Percentiles rank a stretch among this genome's conserved stretches.
These are phyloP conservation scores for Drechslera avenae DNA, from an alignment of 2,329 filamentous ascomycete genomes.

Conservation along the genomic window DNA sequence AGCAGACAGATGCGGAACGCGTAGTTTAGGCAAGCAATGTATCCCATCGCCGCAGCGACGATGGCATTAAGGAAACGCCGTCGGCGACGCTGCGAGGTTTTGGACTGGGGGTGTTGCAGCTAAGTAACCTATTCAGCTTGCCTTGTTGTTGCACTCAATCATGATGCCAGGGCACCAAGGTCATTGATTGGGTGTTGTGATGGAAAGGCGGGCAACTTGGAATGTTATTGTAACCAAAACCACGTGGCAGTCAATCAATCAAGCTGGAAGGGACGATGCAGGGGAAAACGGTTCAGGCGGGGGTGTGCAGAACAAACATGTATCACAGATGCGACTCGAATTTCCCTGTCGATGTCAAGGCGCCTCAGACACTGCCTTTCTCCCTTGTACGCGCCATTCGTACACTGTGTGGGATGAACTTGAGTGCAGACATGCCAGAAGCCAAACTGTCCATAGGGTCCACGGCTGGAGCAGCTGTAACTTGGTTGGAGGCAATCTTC, in stretches of 20 bases:
- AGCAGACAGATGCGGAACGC: not conserved
- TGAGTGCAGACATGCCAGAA: conserved; percentile 71
- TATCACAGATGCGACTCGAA: not conserved
- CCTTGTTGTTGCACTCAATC: not conserved
- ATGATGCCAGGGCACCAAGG: not conserved
- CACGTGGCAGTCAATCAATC: not conserved
- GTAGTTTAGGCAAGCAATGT: conserved; percentile 14
- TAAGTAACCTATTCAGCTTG: not conserved
- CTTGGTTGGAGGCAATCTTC: conserved; percentile 4
- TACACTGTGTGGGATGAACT: conserved; percentile 65
- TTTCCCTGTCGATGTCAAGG: too few species aligned
- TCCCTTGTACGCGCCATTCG: conserved; percentile 29
- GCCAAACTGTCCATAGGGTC: conserved; percentile 67
- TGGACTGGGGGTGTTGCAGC: not conserved
- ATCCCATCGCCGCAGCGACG: conserved; percentile 11
- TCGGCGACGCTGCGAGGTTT: not conserved
- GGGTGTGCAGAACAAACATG: not conserved
- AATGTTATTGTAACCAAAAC: conserved; percentile 2
- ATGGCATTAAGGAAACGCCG: conserved; percentile 6
- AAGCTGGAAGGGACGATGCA: conserved; percentile 3
- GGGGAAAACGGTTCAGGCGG: not conserved
- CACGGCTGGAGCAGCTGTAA: conserved; percentile 37
- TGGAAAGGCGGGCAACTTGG: not conserved
- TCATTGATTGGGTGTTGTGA: not conserved
- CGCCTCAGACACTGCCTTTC: conserved; percentile 11